Conservation (phyloP, 2,329 filamentous ascomycete species). For the Apiospora kogelbergensis region DNA sequence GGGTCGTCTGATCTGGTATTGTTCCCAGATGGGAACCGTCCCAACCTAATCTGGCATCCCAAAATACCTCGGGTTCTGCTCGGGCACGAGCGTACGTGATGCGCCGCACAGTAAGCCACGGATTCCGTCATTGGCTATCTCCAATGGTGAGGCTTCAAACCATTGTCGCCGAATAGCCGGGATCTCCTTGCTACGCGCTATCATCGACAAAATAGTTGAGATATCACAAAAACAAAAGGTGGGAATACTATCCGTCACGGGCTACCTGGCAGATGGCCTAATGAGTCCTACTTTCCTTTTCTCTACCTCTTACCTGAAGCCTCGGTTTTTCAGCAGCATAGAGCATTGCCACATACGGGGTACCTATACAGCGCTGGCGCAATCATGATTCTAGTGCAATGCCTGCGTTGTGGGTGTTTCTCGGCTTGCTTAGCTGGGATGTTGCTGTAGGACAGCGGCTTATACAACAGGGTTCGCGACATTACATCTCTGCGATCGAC, state of each 20-base stretch:
- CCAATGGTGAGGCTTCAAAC: neutral
- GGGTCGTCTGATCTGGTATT: neutral
- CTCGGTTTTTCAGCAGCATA: neutral
- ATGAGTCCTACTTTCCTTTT: neutral
- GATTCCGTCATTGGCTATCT: neutral
- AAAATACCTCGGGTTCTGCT: no score
- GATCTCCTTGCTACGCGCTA: neutral
- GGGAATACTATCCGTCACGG: neutral
- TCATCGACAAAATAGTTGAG: neutral
- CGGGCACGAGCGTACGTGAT: neutral
- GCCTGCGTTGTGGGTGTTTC: neutral
- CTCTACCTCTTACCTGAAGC: neutral
- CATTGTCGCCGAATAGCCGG: slow-evolving; percentile 1
- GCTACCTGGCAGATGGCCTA: neutral
- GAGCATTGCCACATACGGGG: neutral
- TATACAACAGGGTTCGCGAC: neutral
- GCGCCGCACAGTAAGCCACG: neutral
- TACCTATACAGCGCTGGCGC: neutral
- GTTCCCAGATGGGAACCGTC: neutral
- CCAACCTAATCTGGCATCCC: neutral
- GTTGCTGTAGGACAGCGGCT: neutral
- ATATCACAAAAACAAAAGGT: slow-evolving; percentile 4
- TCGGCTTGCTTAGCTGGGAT: no score
- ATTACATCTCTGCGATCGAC: neutral
- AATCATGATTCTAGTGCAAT: neutral